Conservation (phyloP, 2,329 filamentous ascomycete species). For the Exutisphaerella laricina region DNA sequence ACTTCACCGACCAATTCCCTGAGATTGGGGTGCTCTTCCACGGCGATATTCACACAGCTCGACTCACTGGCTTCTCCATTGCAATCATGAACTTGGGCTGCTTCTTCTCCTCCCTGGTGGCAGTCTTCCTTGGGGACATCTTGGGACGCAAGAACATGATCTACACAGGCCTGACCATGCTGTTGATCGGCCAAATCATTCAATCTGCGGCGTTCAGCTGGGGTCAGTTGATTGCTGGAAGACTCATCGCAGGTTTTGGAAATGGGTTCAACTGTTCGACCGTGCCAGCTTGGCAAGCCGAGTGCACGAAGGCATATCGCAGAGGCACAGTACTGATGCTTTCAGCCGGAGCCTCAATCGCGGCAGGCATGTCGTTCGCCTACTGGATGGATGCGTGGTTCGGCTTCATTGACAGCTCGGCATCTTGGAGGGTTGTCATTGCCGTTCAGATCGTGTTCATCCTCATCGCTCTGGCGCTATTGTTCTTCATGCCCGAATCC, state of each 20-base stretch:
- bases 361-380: conserved; percentile 40
- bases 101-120: conserved; percentile 41
- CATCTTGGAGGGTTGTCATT: conserved; percentile 31
- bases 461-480: conserved; percentile 20
- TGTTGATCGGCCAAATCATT: conserved; percentile 54
- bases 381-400: conserved; percentile 37
- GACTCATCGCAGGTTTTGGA: conserved; percentile 47
- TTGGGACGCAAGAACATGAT: conserved; percentile 53
- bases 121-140: conserved; percentile 49
- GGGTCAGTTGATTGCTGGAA: conserved; percentile 42
- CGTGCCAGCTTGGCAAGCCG: conserved; percentile 45
- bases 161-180: conserved; percentile 53
- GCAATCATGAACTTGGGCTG: conserved; percentile 40
- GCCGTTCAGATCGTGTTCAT: conserved; percentile 30
- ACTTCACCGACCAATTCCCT: conserved; percentile 49
- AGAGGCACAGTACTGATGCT: conserved; percentile 46
- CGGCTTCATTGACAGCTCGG: conserved; percentile 28
- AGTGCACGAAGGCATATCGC: conserved; percentile 43
- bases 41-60: conserved; percentile 32
- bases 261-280: conserved; percentile 41
- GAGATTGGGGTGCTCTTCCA: conserved; percentile 37
- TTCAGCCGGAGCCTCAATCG: conserved; percentile 43
- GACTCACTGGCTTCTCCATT: conserved; percentile 38
- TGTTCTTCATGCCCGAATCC: conserved; percentile 30
- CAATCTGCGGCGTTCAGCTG: conserved; percentile 50